A percentile compares a stretch with the other conserved stretches of the same genome.
phyloP scores from a whole-genome alignment of 2,329 filamentous ascomycete species.

The Thielaviopsis euricoi region DNA sequence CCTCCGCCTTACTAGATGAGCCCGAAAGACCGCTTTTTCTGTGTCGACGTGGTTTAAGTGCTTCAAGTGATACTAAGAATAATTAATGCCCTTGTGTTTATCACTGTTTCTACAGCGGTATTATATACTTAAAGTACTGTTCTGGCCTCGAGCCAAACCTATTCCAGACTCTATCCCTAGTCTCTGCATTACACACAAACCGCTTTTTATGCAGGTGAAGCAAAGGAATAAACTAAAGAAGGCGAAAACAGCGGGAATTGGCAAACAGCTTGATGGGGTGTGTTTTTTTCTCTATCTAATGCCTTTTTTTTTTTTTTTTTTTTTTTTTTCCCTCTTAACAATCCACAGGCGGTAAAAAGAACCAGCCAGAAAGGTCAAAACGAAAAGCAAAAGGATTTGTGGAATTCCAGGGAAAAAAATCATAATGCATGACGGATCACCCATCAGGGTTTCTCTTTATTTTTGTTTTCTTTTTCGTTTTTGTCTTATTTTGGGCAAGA shows the following conservation, averaged over 20 bases:
- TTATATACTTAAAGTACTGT: no score
- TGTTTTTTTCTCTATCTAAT: no score
- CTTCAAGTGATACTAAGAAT: neutral
- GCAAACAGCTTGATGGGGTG: no score
- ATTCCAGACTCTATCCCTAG: neutral
- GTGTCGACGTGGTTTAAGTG: neutral
- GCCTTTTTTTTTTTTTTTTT: no score
- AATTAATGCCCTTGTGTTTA: no score
- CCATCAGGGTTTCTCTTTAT: neutral
- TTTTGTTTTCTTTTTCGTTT: neutral
- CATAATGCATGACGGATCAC: neutral
- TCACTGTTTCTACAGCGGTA: no score
- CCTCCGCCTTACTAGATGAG: neutral
- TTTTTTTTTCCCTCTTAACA: neutral
- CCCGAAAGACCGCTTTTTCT: neutral
- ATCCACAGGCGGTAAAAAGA: neutral
- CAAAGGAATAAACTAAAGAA: neutral
- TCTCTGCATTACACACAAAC: neutral
- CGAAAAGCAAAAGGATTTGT: neutral
- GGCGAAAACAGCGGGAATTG: neutral
- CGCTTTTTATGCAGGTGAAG: neutral
- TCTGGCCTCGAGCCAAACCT: no score
- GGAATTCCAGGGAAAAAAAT: neutral
- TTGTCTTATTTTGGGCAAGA: neutral
- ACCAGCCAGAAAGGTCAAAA: neutral